Conservation (phyloP, 2,329 filamentous ascomycete species). For the Apiospora arundinis region DNA sequence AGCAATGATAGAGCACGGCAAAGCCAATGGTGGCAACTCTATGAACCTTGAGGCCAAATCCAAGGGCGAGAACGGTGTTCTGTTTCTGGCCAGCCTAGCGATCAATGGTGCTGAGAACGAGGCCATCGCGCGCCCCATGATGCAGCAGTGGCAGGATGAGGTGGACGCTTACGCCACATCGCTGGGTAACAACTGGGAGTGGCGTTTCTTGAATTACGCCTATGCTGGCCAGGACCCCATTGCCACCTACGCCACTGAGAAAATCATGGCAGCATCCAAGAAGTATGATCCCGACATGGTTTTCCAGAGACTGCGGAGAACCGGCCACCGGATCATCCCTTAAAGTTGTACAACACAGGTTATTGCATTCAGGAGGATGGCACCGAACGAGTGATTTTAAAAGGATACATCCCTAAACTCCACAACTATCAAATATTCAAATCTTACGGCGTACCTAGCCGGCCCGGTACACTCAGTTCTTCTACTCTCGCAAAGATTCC, state of each 20-base stretch:
- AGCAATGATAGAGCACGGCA: constrained; percentile 13
- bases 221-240: constrained; percentile 39
- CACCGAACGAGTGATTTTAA: too few relatives aligned
- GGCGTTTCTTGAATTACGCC: constrained; percentile 47
- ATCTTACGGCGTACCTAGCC: too few relatives aligned
- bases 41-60: constrained; percentile 10
- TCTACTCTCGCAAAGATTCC: too few relatives aligned
- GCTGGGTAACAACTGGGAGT: constrained; percentile 33
- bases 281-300: constrained; percentile 45
- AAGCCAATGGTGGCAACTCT: background rate
- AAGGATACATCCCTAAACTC: too few relatives aligned
- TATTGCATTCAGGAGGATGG: too few relatives aligned
- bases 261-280: constrained; percentile 38
- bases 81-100: constrained; percentile 11
- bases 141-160: constrained; percentile 37
- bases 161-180: constrained; percentile 32
- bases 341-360: too few relatives aligned
- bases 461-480: too few relatives aligned
- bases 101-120: constrained; percentile 39
- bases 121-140: constrained; percentile 38
- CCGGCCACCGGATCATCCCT: background rate
- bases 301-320: constrained; percentile 30
- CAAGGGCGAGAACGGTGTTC: constrained; percentile 18
- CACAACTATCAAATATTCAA: too few relatives aligned
- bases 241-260: constrained; percentile 42